These are phyloP conservation scores for Inonotus hispidus DNA, from an alignment of 1,284 basidiomycete genomes.

Conservation along the genomic window DNA sequence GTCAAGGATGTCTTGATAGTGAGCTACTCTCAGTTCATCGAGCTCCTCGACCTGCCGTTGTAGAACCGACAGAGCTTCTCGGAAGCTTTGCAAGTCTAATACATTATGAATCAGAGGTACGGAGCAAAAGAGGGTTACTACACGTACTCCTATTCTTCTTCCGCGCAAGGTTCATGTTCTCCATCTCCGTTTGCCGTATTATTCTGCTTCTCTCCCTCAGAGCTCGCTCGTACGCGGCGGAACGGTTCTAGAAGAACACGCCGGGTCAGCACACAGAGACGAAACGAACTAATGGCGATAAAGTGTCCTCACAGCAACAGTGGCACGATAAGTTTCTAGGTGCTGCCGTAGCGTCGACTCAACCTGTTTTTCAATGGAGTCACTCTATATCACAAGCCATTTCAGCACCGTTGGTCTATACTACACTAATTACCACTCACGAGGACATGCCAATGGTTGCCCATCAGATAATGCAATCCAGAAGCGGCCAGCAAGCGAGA, in stretches of 20 bases:
- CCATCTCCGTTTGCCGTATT: slow-evolving; percentile 86
- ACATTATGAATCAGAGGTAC: not conserved
- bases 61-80: slow-evolving; percentile 76
- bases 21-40: slow-evolving; percentile 72
- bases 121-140: slow-evolving; percentile 1
- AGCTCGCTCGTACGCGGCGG: slow-evolving; percentile 72
- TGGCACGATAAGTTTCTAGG: slow-evolving; percentile 73
- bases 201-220: slow-evolving; percentile 78
- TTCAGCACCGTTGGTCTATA: not conserved
- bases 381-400: slow-evolving; percentile 46
- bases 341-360: slow-evolving; percentile 85
- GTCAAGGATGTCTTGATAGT: slow-evolving; percentile 85
- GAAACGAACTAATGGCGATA: not conserved
- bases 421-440: slow-evolving; percentile 37
- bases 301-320: slow-evolving; percentile 56
- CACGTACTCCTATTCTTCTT: slow-evolving; percentile 76
- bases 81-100: slow-evolving; percentile 78
- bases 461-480: slow-evolving; percentile 87
- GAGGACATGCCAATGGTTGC: slow-evolving; percentile 89
- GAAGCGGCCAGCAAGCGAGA: slow-evolving; percentile 77
- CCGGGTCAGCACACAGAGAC: slow-evolving; percentile 13
- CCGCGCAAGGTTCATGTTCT: slow-evolving; percentile 65
- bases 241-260: slow-evolving; percentile 55
- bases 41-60: slow-evolving; percentile 88
- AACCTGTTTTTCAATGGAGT: slow-evolving; percentile 84